These are phyloP conservation scores for Lentinula lateritia DNA, from an alignment of 768 basidiomycete genomes.

Conservation along the genomic window DNA sequence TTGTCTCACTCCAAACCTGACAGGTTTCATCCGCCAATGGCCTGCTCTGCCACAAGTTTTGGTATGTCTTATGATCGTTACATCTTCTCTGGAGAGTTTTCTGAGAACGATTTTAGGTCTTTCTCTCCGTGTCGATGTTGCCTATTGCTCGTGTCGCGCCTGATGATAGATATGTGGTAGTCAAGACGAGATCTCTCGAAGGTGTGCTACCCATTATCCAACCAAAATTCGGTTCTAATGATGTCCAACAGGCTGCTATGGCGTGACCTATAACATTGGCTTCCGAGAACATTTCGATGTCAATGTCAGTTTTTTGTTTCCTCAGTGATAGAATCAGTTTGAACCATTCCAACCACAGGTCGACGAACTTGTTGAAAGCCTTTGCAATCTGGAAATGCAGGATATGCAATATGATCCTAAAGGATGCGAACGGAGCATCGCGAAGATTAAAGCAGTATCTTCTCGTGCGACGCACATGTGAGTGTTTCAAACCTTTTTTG, in stretches of 20 bases:
- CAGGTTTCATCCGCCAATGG: constrained; percentile 59
- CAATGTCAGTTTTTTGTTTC: constrained; percentile 18
- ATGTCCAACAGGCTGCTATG: constrained; percentile 45
- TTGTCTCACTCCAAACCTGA: background rate
- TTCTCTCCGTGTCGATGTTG: constrained; percentile 52
- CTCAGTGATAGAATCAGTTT: background rate
- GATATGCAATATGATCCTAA: constrained; percentile 36
- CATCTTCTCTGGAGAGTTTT: background rate
- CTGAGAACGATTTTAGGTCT: constrained; percentile 35
- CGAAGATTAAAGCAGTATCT: constrained; percentile 36
- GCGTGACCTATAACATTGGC: constrained; percentile 52
- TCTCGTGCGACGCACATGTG: constrained; percentile 53
- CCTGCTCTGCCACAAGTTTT: constrained; percentile 64
- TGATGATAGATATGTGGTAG: constrained; percentile 50
- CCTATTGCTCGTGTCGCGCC: constrained; percentile 42
- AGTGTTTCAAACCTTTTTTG: constrained; percentile 12
- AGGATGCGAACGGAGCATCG: constrained; percentile 23
- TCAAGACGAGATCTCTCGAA: constrained; percentile 50
- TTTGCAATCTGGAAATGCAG: constrained; percentile 42
- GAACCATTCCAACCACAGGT: constrained; percentile 19
- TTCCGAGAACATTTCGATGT: constrained; percentile 60
- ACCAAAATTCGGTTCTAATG: background rate
- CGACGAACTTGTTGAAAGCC: constrained; percentile 42
- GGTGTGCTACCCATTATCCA: constrained; percentile 22
- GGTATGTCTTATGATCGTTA: constrained; percentile 28